Conservation (phyloP, 116 monocot species). For the Phalaenopsis hybrid region DNA sequence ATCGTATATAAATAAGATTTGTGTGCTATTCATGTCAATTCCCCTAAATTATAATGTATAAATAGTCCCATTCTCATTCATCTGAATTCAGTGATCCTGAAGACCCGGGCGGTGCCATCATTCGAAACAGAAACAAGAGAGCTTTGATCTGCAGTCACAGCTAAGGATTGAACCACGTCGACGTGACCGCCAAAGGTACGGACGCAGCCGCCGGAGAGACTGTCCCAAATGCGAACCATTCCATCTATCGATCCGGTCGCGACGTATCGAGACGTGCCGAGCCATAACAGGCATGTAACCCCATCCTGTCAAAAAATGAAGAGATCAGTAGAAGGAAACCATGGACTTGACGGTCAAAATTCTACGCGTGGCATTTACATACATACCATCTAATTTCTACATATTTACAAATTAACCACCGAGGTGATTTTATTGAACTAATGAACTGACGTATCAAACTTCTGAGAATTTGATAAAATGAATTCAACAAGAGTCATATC, state of each 20-base stretch:
- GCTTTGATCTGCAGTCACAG: slow-evolving; percentile 40
- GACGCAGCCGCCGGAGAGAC: slow-evolving; percentile 60
- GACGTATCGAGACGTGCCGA: slow-evolving; percentile 53
- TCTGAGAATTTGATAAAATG: no score
- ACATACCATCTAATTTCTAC: no score
- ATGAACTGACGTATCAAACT: no score
- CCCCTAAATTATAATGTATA: no score
- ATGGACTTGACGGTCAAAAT: not conserved
- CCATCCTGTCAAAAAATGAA: slow-evolving; percentile 42
- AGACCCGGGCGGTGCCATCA: slow-evolving; percentile 68
- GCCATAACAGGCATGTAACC: slow-evolving; percentile 69
- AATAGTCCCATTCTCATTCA: not conserved
- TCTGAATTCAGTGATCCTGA: slow-evolving; percentile 48
- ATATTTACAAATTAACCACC: no score
- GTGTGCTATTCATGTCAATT: no score
- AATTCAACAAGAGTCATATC: no score
- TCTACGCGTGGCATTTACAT: no score
- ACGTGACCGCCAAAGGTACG: slow-evolving; percentile 52
- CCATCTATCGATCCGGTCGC: slow-evolving; percentile 82
- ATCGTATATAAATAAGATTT: no score
- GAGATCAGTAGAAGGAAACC: not conserved
- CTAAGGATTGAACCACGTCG: slow-evolving; percentile 52
- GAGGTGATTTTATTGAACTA: no score
- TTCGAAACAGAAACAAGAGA: slow-evolving; percentile 66
- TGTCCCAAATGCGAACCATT: slow-evolving; percentile 83